Evolutionary conservation across 768 basidiomycete genomes (phyloP).

Genomic region (Pleurotus tuber-regium): DNA sequence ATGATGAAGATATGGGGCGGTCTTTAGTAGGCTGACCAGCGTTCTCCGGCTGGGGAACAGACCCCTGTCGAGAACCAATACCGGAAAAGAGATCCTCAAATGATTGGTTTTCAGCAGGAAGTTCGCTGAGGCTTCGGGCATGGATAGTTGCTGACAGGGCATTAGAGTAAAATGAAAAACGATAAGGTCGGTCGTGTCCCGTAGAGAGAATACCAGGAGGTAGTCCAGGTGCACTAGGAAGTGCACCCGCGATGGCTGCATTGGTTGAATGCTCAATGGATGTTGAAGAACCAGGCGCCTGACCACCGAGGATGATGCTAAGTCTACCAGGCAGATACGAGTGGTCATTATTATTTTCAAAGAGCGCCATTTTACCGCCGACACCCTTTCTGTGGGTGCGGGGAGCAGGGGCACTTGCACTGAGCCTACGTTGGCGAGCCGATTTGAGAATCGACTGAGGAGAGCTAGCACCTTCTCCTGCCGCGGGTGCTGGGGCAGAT

Average conservation of each 20-base stretch:
- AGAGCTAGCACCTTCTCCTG: conserved; percentile 22
- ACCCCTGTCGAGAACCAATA: conserved; percentile 21
- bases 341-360: conserved; percentile 59
- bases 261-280: conserved; percentile 23
- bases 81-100: conserved; percentile 90
- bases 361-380: conserved; percentile 87
- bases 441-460: conserved; percentile 27
- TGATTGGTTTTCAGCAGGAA: conserved; percentile 90
- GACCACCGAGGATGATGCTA: conserved; percentile 22
- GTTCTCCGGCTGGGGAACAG: conserved; percentile 12
- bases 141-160: conserved; percentile 91
- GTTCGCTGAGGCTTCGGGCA: conserved; percentile 86
- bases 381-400: conserved; percentile 55
- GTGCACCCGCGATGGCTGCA: conserved; percentile 17
- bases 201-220: conserved; percentile 38
- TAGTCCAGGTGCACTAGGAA: conserved; percentile 15
- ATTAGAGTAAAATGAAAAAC: conserved; percentile 99
- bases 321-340: conserved; percentile 44
- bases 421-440: conserved; percentile 81
- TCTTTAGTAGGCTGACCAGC: conserved; percentile 7
- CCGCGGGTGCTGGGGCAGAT: conserved; percentile 14
- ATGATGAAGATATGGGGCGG: conserved; percentile 1
- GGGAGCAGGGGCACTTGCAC: conserved; percentile 73
- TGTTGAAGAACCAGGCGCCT: not conserved
- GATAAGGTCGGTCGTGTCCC: conserved; percentile 86